A percentile compares a stretch with the other conserved stretches of the same genome.
phyloP scores from a whole-genome alignment of 73 alveolate species.

The Paramecium sexaurelia region DNA sequence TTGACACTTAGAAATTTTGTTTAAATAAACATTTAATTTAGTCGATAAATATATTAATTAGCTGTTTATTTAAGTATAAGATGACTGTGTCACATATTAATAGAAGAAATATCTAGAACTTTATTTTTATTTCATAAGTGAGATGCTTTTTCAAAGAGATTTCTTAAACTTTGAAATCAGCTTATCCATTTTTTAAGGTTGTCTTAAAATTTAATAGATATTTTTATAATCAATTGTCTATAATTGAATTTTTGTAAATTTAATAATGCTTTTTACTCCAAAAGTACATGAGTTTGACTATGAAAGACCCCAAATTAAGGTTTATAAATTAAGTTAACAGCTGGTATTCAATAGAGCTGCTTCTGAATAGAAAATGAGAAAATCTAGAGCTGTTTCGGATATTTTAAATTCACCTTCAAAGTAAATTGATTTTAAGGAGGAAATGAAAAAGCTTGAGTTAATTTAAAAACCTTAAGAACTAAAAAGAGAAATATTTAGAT shows the following conservation, averaged over 20 bases:
- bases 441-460: not conserved
- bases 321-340: not conserved
- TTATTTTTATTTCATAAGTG: too few species aligned
- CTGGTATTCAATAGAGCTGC: not conserved
- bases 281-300: not conserved
- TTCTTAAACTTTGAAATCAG: too few species aligned
- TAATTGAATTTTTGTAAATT: not conserved
- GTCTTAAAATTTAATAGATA: too few species aligned
- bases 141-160: too few species aligned
- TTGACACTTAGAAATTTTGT: not conserved
- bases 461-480: not conserved
- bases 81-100: too few species aligned
- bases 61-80: too few species aligned
- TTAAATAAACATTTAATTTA: too few species aligned
- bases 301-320: not conserved
- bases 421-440: not conserved
- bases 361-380: not conserved
- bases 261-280: conserved; percentile 9
- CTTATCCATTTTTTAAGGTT: too few species aligned
- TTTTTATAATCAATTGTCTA: not conserved
- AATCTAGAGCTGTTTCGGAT: not conserved
- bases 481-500: not conserved
- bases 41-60: too few species aligned
- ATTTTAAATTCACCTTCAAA: not conserved
- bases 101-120: too few species aligned